Percentiles rank a stretch among this genome's conserved stretches.
These are phyloP conservation scores for Debaryomycetaceae sp. DNA, from an alignment of 1,139 yeast genomes.

Conservation along the genomic window DNA sequence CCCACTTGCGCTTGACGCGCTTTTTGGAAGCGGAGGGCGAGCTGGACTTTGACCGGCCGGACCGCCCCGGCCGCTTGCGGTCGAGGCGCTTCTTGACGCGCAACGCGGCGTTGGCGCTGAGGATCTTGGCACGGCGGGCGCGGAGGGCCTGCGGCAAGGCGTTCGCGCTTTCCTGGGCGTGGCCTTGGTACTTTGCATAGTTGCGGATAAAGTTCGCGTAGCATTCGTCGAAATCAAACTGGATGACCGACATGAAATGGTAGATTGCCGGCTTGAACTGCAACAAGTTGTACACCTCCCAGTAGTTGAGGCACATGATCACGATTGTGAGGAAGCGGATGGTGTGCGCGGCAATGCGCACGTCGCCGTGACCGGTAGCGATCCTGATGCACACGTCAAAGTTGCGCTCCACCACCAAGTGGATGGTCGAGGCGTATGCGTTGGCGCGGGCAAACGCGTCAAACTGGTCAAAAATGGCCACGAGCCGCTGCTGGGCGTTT, in stretches of 20 bases:
- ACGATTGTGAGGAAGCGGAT: slow-evolving; percentile 30
- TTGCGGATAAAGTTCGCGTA: slow-evolving; percentile 25
- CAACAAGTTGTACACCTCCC: slow-evolving; percentile 35
- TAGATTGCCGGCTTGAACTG: slow-evolving; percentile 36
- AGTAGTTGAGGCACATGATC: slow-evolving; percentile 31
- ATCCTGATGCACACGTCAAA: slow-evolving; percentile 29
- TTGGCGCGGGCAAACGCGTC: slow-evolving; percentile 14
- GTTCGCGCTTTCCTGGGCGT: slow-evolving; percentile 5
- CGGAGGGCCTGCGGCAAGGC: slow-evolving; percentile 7
- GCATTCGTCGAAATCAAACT: slow-evolving; percentile 31
- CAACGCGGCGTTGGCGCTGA: background rate
- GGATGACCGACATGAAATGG: slow-evolving; percentile 28
- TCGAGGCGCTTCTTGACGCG: slow-evolving; percentile 6
- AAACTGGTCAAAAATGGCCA: slow-evolving; percentile 16
- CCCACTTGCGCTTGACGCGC: slow-evolving; percentile 1
- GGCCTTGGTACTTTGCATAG: slow-evolving; percentile 19
- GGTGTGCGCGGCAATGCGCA: slow-evolving; percentile 23
- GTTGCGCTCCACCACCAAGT: slow-evolving; percentile 26
- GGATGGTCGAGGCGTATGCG: slow-evolving; percentile 23
- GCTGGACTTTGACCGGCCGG: slow-evolving; percentile 1
- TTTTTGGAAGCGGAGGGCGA: slow-evolving; percentile 2
- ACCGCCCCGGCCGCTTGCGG: slow-evolving; percentile 4
- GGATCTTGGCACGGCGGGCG: slow-evolving; percentile 2
- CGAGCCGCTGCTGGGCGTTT: slow-evolving; percentile 15
- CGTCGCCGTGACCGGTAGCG: slow-evolving; percentile 19